Percentiles rank a stretch among this genome's conserved stretches.
Conservation (phyloP, 306 rosid genomes). For the Trichosanthes cucumerina region DNA sequence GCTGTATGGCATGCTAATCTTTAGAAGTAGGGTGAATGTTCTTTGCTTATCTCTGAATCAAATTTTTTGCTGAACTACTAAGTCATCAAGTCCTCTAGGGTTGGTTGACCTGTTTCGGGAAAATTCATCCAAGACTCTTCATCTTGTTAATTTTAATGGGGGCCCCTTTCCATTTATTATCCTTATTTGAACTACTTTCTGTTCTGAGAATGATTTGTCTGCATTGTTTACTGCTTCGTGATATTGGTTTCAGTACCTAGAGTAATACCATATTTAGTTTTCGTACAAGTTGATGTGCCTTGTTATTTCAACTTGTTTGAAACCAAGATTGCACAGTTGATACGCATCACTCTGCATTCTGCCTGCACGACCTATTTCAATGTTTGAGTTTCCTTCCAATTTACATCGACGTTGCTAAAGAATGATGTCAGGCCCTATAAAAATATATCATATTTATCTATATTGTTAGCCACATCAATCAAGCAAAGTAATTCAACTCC, state of each 20-base stretch:
- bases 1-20: not conserved
- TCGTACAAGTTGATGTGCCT: not conserved
- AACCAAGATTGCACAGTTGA: not conserved
- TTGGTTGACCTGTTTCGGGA: not conserved
- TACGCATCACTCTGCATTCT: not conserved
- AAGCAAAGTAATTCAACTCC: not conserved
- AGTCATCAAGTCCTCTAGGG: not conserved
- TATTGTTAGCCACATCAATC: not conserved
- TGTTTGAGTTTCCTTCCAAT: not conserved
- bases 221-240: not conserved
- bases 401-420: not conserved
- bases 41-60: not conserved
- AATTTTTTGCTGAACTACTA: not conserved
- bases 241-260: not conserved
- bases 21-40: not conserved
- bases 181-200: not conserved
- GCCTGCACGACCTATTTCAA: not conserved
- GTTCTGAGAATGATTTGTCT: not conserved
- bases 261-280: not conserved
- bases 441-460: not conserved
- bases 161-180: not conserved
- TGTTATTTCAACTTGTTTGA: not conserved
- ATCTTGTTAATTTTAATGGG: not conserved
- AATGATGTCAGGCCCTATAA: not conserved
- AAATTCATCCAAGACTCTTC: not conserved